These are phyloP conservation scores for Bipolaris cookei DNA, from an alignment of 2,329 filamentous ascomycete genomes.

Conservation along the genomic window DNA sequence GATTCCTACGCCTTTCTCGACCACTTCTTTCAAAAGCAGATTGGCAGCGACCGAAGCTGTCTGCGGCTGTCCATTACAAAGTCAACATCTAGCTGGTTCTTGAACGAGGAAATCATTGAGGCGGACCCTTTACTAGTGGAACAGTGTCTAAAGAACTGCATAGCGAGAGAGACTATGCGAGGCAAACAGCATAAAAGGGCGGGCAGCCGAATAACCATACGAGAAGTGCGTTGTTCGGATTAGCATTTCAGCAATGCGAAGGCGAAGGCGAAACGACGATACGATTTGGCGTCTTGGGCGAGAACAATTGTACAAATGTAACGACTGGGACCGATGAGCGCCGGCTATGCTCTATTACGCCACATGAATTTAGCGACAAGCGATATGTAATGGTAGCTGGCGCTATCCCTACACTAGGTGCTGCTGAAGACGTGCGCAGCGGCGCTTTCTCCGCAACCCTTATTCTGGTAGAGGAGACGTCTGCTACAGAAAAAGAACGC, in stretches of 20 bases:
- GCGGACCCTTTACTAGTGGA: constrained; percentile 37
- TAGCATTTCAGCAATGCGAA: not conserved
- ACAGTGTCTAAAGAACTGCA: constrained; percentile 42
- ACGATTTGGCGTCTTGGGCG: not conserved
- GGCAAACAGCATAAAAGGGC: constrained; percentile 24
- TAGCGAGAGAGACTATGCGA: constrained; percentile 39
- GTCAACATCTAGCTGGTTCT: constrained; percentile 24
- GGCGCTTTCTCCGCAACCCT: not conserved
- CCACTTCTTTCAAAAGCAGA: constrained; percentile 45
- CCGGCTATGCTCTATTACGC: not conserved
- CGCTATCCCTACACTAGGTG: not conserved
- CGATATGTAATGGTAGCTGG: not conserved
- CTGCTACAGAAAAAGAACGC: not conserved
- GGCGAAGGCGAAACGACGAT: not conserved
- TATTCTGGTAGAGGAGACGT: not conserved
- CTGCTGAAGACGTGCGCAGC: not conserved
- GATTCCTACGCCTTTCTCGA: constrained; percentile 47
- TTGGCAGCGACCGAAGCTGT: constrained; percentile 42
- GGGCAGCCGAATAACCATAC: constrained; percentile 23
- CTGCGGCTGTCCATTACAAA: constrained; percentile 18
- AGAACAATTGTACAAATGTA: not conserved
- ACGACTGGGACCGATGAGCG: not conserved
- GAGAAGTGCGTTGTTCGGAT: constrained; percentile 17
- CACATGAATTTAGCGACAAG: not conserved
- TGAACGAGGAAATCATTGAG: constrained; percentile 28